A percentile compares a stretch with the other conserved stretches of the same genome.
Evolutionary conservation across 1,284 basidiomycete genomes (phyloP).

Genomic region (Tetrapyrgos nigripes): DNA sequence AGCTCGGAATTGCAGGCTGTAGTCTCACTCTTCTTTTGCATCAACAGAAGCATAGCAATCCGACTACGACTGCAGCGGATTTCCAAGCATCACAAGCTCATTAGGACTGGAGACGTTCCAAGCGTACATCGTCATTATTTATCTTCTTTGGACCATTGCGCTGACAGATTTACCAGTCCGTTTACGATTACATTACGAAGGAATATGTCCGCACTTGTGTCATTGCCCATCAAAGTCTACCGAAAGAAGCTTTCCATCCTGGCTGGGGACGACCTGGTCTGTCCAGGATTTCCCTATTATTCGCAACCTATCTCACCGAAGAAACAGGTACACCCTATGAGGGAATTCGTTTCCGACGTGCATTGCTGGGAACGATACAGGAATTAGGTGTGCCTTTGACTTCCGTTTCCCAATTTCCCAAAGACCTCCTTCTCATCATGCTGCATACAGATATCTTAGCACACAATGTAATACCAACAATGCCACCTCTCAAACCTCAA

Average conservation of each 20-base stretch:
- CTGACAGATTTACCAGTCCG: constrained; percentile 50
- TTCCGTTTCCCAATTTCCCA: constrained; percentile 6
- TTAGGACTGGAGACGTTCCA: constrained; percentile 73
- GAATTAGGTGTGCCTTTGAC: constrained; percentile 59
- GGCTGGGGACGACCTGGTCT: constrained; percentile 84
- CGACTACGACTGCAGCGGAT: constrained; percentile 68
- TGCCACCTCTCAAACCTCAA: constrained; percentile 66
- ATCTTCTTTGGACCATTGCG: constrained; percentile 12
- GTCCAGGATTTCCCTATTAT: constrained; percentile 26
- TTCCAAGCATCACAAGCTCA: constrained; percentile 71
- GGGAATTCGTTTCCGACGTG: constrained; percentile 66
- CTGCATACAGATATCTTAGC: constrained; percentile 61
- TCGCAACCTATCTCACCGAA: neutral
- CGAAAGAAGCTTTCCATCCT: constrained; percentile 72
- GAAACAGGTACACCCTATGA: constrained; percentile 62
- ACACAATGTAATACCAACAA: constrained; percentile 66
- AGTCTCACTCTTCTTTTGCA: constrained; percentile 63
- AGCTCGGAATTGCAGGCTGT: constrained; percentile 43
- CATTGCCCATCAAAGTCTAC: constrained; percentile 78
- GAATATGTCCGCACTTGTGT: constrained; percentile 83
- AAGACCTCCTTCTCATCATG: no score
- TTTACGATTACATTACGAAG: constrained; percentile 76
- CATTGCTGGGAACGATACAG: constrained; percentile 69
- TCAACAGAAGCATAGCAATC: constrained; percentile 71
- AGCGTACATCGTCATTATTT: constrained; percentile 52